phyloP scores from a whole-genome alignment of 345 rosid genomes.

The Bruguiera sexangula region DNA sequence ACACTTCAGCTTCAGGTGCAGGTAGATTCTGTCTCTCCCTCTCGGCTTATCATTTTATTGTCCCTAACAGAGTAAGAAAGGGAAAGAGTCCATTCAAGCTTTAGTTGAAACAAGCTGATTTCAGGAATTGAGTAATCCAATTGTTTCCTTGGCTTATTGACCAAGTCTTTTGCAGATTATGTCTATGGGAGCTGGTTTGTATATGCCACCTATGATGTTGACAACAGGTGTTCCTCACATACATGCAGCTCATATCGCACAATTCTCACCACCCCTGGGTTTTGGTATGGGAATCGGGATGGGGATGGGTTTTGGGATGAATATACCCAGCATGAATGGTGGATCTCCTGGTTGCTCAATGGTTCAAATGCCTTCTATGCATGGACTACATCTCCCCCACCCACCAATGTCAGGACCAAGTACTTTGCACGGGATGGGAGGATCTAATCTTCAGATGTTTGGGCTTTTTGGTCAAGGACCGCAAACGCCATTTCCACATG shows the following conservation, averaged over 20 bases:
- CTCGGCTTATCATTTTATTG: neutral
- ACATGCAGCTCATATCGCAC: conserved; percentile 56
- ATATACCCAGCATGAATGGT: conserved; percentile 49
- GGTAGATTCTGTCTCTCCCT: conserved; percentile 34
- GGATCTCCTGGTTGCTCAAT: conserved; percentile 39
- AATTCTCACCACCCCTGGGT: conserved; percentile 24
- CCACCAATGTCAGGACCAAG: conserved; percentile 30
- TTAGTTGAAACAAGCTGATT: neutral
- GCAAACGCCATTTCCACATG: conserved; percentile 41
- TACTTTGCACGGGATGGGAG: conserved; percentile 38
- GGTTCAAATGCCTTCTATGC: conserved; percentile 49
- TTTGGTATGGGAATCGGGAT: conserved; percentile 65
- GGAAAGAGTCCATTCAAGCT: no score
- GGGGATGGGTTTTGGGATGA: conserved; percentile 63
- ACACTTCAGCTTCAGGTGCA: conserved; percentile 94
- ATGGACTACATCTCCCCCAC: conserved; percentile 50
- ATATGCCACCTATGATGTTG: conserved; percentile 71
- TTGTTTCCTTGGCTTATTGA: conserved; percentile 5
- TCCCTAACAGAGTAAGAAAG: no score
- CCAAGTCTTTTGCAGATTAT: conserved; percentile 50
- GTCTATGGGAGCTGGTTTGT: conserved; percentile 79
- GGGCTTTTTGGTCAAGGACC: conserved; percentile 46
- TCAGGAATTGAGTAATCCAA: conserved; percentile 9
- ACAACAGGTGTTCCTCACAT: conserved; percentile 66
- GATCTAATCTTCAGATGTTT: conserved; percentile 43